phyloP scores from a whole-genome alignment of 345 rosid genomes.

The Dovyalis caffra region DNA sequence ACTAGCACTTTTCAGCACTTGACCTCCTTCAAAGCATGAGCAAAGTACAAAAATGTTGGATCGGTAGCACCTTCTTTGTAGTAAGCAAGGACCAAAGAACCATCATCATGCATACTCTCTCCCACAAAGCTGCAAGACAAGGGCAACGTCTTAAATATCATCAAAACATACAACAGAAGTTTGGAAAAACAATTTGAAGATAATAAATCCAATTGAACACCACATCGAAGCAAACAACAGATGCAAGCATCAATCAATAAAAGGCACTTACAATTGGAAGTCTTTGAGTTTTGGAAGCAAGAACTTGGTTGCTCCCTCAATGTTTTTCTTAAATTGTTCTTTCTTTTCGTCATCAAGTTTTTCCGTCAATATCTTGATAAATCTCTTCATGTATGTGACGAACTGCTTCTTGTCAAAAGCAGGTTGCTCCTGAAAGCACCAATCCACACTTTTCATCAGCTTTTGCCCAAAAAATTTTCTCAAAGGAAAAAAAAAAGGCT shows the following conservation, averaged over 20 bases:
- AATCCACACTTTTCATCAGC: neutral
- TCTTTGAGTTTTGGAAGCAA: conserved; percentile 76
- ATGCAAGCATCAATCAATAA: neutral
- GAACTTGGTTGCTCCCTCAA: conserved; percentile 91
- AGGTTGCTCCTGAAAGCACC: conserved; percentile 78
- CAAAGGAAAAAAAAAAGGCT: neutral
- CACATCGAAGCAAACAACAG: neutral
- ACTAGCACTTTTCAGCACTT: conserved; percentile 55
- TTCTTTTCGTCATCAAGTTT: conserved; percentile 56
- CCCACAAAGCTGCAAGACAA: conserved; percentile 72
- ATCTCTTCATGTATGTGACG: conserved; percentile 61
- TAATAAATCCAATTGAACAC: neutral
- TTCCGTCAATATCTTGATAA: conserved; percentile 67
- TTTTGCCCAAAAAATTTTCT: neutral
- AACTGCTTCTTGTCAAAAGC: conserved; percentile 84
- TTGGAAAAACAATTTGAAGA: neutral
- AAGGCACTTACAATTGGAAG: conserved; percentile 76
- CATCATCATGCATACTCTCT: conserved; percentile 87
- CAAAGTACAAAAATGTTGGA: conserved; percentile 93
- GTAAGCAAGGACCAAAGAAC: conserved; percentile 76
- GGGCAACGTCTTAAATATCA: conserved; percentile 1
- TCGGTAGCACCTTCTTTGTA: conserved; percentile 92
- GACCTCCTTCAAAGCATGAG: conserved; percentile 81
- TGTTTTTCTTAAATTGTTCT: conserved; percentile 63
- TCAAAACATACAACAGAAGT: neutral